Base-by-base conservation (phyloP, 2,329 filamentous ascomycete genomes). In the Phaeosphaeriaceae sp. region DNA sequence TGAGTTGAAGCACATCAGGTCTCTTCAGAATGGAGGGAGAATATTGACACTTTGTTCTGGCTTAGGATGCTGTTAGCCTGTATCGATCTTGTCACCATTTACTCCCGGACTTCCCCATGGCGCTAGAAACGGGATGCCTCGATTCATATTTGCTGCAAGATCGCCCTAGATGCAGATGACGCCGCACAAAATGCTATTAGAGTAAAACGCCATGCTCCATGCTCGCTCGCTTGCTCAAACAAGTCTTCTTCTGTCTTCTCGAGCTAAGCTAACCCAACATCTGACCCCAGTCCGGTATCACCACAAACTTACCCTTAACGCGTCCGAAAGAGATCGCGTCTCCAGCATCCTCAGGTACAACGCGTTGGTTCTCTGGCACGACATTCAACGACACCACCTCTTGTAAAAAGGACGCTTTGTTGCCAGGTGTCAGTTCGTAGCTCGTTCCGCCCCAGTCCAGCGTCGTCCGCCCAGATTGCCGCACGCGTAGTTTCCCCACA, bases 291-390 rank as follows among this genome's bases (percentile, higher is more conserved):
- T 89, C 82, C 15, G 87, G 87, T 51, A 81, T 84, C 33, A 88
- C 83, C 1, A 89, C 85, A 69, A 89, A 88, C 74, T 88, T 89
- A 53, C 85, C 85, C 72, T 84, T 85, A n/a, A 89, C 80, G 66
- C 87, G 83, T 9, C 86, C 87, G 78, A 89, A 84, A 2, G 83
- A 83, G 74, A 83, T 83, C 40, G 83, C 81, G 55, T 79, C 78
- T 1, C 81, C 81, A 15, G 73, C 76, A 46, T 75, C 72, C 17
- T 75, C 73, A 7, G 64, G 62, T 6, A 66, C 69, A 31, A 72
- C 66, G 45, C 80, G 75, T 19, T 80, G 73, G 19, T 73, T 73
- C 20, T 74, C 72, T 1, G 64, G 69, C 3, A 67, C 62, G 7
- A 74, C 65, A n/a, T 71, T 58, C 7, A 73, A 58, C 22, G 64